These are phyloP conservation scores for Arthrinium puccinioides DNA, from an alignment of 2,329 filamentous ascomycete genomes.

Conservation along the genomic window DNA sequence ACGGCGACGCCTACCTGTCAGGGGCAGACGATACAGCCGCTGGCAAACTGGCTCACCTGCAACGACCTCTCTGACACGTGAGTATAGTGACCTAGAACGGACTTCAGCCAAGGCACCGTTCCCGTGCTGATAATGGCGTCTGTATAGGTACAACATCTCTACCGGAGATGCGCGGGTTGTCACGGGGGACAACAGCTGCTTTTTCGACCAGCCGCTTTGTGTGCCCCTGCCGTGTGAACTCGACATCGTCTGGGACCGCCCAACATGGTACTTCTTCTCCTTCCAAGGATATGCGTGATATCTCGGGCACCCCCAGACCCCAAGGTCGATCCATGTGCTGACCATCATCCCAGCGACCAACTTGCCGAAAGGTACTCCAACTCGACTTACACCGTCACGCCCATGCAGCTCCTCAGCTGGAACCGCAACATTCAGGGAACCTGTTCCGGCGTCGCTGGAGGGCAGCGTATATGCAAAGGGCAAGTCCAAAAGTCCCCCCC, in stretches of 20 bases:
- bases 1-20: constrained; percentile 11
- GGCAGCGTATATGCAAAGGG: constrained; percentile 9
- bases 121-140: not conserved
- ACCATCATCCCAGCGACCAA: not conserved
- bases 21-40: constrained; percentile 8
- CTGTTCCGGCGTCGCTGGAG: constrained; percentile 7
- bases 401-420: constrained; percentile 9
- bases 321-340: not conserved
- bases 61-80: constrained; percentile 10
- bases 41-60: constrained; percentile 4
- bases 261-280: constrained; percentile 3
- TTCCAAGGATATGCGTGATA: not conserved
- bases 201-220: constrained; percentile 7
- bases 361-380: constrained; percentile 2
- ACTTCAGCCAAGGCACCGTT: not conserved
- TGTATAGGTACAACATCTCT: constrained; percentile 6
- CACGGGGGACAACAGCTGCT: constrained; percentile 7
- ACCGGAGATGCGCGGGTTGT: constrained; percentile 9
- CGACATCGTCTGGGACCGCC: constrained; percentile 7
- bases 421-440: constrained; percentile 12
- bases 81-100: not conserved
- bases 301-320: too few relatives aligned
- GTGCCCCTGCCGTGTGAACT: constrained; percentile 10
- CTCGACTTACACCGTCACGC: constrained; percentile 1
- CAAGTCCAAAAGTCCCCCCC: not conserved